Evolutionary conservation across 305 asterid genomes (phyloP).

Genomic region (Fraxinus latifolia): DNA sequence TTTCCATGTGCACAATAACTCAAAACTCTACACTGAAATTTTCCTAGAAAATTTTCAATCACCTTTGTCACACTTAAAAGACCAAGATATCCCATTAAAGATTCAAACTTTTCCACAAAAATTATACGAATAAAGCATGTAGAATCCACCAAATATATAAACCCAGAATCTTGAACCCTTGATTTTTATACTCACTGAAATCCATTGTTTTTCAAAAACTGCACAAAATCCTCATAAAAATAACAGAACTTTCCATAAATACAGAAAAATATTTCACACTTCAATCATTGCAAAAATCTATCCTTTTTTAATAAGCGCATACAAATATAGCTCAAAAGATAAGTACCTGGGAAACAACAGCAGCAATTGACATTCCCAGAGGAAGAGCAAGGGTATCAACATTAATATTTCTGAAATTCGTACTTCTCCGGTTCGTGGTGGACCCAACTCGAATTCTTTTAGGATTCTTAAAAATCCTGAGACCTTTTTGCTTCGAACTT

Average conservation of each 20-base stretch:
- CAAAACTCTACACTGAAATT: not conserved
- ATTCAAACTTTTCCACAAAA: not conserved
- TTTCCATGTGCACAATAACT: not conserved
- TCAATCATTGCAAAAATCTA: not conserved
- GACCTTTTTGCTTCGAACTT: conserved; percentile 33
- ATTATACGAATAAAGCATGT: not conserved
- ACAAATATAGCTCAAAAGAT: too few relatives aligned
- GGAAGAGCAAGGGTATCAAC: conserved; percentile 74
- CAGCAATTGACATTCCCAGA: conserved; percentile 89
- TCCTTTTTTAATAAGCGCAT: not conserved
- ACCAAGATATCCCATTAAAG: conserved; percentile 16
- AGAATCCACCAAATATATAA: not conserved
- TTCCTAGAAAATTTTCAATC: not conserved
- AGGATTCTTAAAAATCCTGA: conserved; percentile 51
- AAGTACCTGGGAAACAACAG: conserved; percentile 68
- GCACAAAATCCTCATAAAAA: conserved; percentile 9
- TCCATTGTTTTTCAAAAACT: not conserved
- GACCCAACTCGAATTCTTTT: conserved; percentile 42
- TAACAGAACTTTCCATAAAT: not conserved
- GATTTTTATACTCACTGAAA: not conserved
- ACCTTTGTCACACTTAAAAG: not conserved
- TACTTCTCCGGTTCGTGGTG: conserved; percentile 23
- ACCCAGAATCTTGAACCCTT: not conserved
- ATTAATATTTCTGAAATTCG: conserved; percentile 37
- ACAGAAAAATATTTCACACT: not conserved